phyloP scores from a whole-genome alignment of 2,329 filamentous ascomycete genomes.

The Trichoderma simmonsii region DNA sequence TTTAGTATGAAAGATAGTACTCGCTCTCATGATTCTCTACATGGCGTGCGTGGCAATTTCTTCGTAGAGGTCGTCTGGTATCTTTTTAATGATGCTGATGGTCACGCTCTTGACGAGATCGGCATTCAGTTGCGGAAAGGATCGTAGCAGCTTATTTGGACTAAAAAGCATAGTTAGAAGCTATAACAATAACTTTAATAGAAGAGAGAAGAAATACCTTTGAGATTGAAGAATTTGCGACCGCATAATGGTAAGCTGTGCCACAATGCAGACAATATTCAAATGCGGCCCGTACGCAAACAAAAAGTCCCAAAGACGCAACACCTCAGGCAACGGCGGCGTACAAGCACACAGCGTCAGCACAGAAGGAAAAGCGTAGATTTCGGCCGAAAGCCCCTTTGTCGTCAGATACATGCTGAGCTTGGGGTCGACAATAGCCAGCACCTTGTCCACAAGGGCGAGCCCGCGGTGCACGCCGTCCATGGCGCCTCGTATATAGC shows the following conservation, averaged over 20 bases:
- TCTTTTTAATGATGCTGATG: slow-evolving; percentile 81
- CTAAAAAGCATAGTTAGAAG: slow-evolving; percentile 44
- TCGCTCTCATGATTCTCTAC: slow-evolving; percentile 32
- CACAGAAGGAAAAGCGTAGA: slow-evolving; percentile 95
- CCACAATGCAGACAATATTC: slow-evolving; percentile 95
- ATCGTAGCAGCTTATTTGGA: slow-evolving; percentile 87
- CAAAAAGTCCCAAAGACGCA: slow-evolving; percentile 93
- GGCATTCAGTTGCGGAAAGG: slow-evolving; percentile 79
- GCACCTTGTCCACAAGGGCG: slow-evolving; percentile 84
- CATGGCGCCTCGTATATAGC: slow-evolving; percentile 94
- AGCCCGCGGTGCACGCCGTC: slow-evolving; percentile 93
- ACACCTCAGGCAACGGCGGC: slow-evolving; percentile 86
- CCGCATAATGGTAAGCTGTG: slow-evolving; percentile 85
- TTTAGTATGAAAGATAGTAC: neutral
- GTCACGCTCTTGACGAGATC: slow-evolving; percentile 82
- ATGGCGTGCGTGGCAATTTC: slow-evolving; percentile 87
- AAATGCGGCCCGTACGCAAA: slow-evolving; percentile 94
- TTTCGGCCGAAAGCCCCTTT: slow-evolving; percentile 85
- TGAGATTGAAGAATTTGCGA: slow-evolving; percentile 78
- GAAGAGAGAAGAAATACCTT: slow-evolving; percentile 53
- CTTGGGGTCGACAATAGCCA: slow-evolving; percentile 88
- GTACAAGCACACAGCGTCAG: slow-evolving; percentile 94
- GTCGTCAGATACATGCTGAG: slow-evolving; percentile 78
- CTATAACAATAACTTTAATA: slow-evolving; percentile 23
- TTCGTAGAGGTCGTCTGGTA: slow-evolving; percentile 85